Conservation (phyloP, 495 filamentous ascomycete species). For the Neurospora africana region DNA sequence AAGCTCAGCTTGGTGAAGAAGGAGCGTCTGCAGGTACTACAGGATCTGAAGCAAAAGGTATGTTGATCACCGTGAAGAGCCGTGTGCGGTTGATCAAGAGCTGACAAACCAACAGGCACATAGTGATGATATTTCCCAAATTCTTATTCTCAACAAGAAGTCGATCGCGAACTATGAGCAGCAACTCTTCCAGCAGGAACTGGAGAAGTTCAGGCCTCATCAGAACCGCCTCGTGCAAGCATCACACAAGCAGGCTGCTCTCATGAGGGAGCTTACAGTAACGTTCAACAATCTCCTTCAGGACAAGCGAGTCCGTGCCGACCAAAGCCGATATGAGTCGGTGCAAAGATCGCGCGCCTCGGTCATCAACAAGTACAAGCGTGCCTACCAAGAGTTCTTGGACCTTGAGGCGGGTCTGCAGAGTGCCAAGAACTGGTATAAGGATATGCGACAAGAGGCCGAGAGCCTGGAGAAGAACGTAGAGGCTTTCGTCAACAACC, state of each 20-base stretch:
- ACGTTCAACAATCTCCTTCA: conserved; percentile 82
- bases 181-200: conserved; percentile 82
- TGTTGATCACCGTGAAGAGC: conserved; percentile 4
- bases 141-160: conserved; percentile 95
- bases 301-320: conserved; percentile 85
- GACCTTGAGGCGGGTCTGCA: conserved; percentile 77
- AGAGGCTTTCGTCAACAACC: conserved; percentile 90
- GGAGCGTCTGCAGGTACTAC: conserved; percentile 81
- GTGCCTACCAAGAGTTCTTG: conserved; percentile 84
- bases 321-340: conserved; percentile 87
- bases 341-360: conserved; percentile 73
- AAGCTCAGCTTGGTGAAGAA: conserved; percentile 85
- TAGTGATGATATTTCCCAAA: conserved; percentile 92
- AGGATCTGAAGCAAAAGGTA: conserved; percentile 96
- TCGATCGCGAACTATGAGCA: conserved; percentile 78
- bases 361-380: conserved; percentile 81
- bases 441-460: conserved; percentile 90
- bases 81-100: neutral
- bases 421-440: conserved; percentile 85
- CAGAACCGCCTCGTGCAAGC: conserved; percentile 85
- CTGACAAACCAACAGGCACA: conserved; percentile 52
- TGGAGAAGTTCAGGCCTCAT: conserved; percentile 92
- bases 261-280: conserved; percentile 90
- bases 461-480: conserved; percentile 95
- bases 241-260: conserved; percentile 81